phyloP scores from a whole-genome alignment of 1,284 basidiomycete species.

The Heterobasidion irregulare region DNA sequence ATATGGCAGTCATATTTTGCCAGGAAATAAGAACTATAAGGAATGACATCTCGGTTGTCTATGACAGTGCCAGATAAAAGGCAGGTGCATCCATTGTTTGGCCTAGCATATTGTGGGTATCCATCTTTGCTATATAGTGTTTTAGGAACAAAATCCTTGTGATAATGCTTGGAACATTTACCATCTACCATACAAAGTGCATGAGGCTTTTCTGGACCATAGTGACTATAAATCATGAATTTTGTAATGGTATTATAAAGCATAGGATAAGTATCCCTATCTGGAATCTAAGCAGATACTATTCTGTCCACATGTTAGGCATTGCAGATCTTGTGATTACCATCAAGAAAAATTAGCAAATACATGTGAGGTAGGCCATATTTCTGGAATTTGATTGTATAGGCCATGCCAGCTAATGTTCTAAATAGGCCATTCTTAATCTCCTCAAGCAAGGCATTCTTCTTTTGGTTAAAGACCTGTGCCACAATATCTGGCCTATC shows the following conservation, averaged over 20 bases:
- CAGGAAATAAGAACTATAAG: constrained; percentile 24
- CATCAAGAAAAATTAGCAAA: constrained; percentile 30
- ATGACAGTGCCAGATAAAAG: constrained; percentile 14
- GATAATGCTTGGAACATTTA: constrained; percentile 32
- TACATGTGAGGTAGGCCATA: no score
- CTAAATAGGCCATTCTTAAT: no score
- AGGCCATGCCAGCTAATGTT: no score
- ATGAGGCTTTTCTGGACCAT: constrained; percentile 17
- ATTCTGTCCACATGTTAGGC: constrained; percentile 27
- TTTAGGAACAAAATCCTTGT: constrained; percentile 23
- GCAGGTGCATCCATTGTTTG: constrained; percentile 23
- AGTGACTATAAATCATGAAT: constrained; percentile 41
- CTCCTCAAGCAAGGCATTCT: no score
- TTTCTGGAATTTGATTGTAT: no score
- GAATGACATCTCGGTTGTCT: constrained; percentile 30
- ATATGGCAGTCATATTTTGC: constrained; percentile 35
- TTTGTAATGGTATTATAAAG: constrained; percentile 24
- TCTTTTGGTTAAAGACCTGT: no score
- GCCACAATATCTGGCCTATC: no score
- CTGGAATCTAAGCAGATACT: constrained; percentile 35
- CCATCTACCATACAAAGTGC: constrained; percentile 29
- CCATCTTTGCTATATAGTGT: constrained; percentile 28
- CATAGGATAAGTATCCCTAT: constrained; percentile 24
- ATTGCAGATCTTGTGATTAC: constrained; percentile 19
- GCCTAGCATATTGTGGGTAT: constrained; percentile 27